Base-by-base conservation (phyloP, 148 eudicot species). In the Dysphania ambrosioides region DNA sequence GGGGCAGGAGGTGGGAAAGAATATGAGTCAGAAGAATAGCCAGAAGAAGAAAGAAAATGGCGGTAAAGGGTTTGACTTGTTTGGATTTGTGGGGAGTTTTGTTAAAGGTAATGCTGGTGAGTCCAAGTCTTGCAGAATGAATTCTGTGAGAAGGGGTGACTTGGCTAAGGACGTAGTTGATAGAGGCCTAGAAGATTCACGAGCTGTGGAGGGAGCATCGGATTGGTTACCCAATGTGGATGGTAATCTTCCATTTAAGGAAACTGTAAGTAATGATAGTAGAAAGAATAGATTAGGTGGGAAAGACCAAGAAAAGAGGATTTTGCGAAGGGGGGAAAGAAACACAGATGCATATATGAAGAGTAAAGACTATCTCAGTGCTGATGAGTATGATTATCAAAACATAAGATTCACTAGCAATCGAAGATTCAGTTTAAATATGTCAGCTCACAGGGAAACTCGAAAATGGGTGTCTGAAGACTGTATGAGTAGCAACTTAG, bases 11-110 rank as follows among this genome's bases (percentile, higher is more conserved):
- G 53, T 71, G 32, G 87, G 79, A 73, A 85, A 79, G 81, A 81
- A 19, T 62, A 65, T 49, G 35, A 80, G 77, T 75, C 77, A 72
- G 35, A 89, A 85, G 63, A 55, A 78, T 21, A 61, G 70, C 55
- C 81, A 68, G 87, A 79, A 73, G 59, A 88, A 66, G 79, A 91
- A 85, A 73, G 89, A 82, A 80, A 65, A 4, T 24, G 83, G 78
- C 15, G 80, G 75, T 41, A 83, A 32, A 64, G 77, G 84, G 72
- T 86, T 84, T 63, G 77, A 82, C 75, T 76, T 88, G 78, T 86
- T 84, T 19, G 85, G 73, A 30, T 81, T 84, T 61, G 26, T 84
- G 34, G 76, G 76, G 51, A 78, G 82, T 36, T 78, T 88, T 36
- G 71, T 86, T 73, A 55, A 56, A 76, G 81, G 65, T 60, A 79